Base-by-base conservation (phyloP, 176 grass and related monocot species). In the Carex pumila region DNA sequence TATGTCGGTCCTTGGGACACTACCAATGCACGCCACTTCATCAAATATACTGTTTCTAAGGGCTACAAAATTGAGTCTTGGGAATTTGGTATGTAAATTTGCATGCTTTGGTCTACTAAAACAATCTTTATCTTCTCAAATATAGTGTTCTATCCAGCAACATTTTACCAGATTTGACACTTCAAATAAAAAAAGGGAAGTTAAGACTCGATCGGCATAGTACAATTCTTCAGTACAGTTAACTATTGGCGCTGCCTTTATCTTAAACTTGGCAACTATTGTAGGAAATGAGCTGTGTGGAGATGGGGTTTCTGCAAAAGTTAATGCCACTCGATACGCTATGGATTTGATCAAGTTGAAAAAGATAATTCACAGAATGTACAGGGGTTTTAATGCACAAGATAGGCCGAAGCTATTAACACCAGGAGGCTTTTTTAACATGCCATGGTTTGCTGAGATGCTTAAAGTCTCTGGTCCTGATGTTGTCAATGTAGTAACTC, bases 211-310 rank as follows among this genome's bases (percentile, higher is more conserved):
- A 49, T 76, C 6, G 5, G 4, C 29, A 54, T 76, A 29, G 21
- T 30, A 74, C 9, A 25, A 53, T 76, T 13, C 9, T 30, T 30
- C 14, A 76, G 22, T 30, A 53, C 10, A 31, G 12, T 7, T 7
- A 3, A 31, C 32, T 79, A 9, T 31, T 47, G 5, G 7, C 31
- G 6, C 6, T 53, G 13, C 10, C 29, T 18, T 74, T 65, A 14
- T 82, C 63, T 47, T 66, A 67, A 29, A 67, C 18, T 82, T 82
- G 10, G 72, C 7, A 31, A 76, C 66, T 14, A 50, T 71, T 17
- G 7, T 61, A 85, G 91, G 88, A 71, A 93, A 93, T 86, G 91
- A 93, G 74, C 88, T 93, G 5, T 75, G 65, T 71, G 91, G 84
- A 65, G 25, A 53, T 37, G 91, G 91, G 50, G 64, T 88, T 59